phyloP scores from a whole-genome alignment of 106 monocot genomes.

The Dioscorea zingiberensis region DNA sequence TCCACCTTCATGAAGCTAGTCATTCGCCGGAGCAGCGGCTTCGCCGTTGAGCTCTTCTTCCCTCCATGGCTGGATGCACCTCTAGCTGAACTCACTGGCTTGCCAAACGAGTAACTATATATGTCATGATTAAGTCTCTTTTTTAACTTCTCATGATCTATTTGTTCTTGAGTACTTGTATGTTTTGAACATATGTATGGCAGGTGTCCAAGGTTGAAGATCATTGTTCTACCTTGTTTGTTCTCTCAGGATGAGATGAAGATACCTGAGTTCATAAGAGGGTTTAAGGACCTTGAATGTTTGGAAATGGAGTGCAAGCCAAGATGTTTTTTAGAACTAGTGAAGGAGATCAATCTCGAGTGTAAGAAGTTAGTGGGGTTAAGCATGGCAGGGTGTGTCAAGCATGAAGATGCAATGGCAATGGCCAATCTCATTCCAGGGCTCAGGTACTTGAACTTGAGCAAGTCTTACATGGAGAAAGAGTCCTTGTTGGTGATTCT shows the following conservation, averaged over 20 bases:
- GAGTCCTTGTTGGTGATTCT: constrained; percentile 1
- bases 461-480: constrained; percentile 5
- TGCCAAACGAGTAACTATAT: not conserved
- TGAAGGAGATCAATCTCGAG: not conserved
- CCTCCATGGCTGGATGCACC: constrained; percentile 1
- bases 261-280: constrained; percentile 2
- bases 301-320: constrained; percentile 12
- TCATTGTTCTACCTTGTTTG: constrained; percentile 3
- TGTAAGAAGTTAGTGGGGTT: not conserved
- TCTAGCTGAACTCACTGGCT: constrained; percentile 4
- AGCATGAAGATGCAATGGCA: not conserved
- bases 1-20: constrained; percentile 13
- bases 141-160: not conserved
- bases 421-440: constrained; percentile 5
- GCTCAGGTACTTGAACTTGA: constrained; percentile 7
- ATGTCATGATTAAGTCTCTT: not conserved
- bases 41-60: constrained; percentile 8
- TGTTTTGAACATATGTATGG: not conserved
- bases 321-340: not conserved
- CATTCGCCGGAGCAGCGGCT: constrained; percentile 9
- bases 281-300: constrained; percentile 12
- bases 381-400: constrained; percentile 3
- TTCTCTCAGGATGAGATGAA: not conserved
- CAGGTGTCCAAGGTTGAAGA: constrained; percentile 20
- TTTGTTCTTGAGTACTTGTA: not conserved